phyloP scores from a whole-genome alignment of 2,329 filamentous ascomycete species.

The Microsporum canis region DNA sequence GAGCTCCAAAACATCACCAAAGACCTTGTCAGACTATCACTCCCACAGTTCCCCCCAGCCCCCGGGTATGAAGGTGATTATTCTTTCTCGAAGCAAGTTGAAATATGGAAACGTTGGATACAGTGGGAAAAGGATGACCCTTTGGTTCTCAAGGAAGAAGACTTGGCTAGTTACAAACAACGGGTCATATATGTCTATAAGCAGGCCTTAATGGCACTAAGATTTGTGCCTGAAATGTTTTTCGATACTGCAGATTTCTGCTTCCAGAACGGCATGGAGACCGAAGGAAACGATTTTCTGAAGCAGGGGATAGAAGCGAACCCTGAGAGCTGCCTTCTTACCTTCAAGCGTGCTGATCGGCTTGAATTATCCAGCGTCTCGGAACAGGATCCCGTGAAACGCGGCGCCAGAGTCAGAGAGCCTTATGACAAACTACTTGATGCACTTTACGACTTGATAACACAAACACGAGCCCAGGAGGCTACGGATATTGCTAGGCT shows the following conservation, averaged over 20 bases:
- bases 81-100: conserved; percentile 73
- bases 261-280: conserved; percentile 60
- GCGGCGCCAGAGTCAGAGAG: conserved; percentile 63
- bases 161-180: conserved; percentile 60
- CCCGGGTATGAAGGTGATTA: conserved; percentile 76
- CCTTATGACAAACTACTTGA: conserved; percentile 76
- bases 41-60: conserved; percentile 71
- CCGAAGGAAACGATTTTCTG: conserved; percentile 68
- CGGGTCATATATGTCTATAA: conserved; percentile 85
- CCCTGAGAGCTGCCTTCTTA: conserved; percentile 81
- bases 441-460: conserved; percentile 75
- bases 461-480: conserved; percentile 57
- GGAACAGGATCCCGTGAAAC: conserved; percentile 56
- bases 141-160: conserved; percentile 72
- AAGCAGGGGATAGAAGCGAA: conserved; percentile 76
- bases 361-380: conserved; percentile 67
- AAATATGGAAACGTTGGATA: conserved; percentile 89
- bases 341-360: conserved; percentile 79
- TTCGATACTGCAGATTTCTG: conserved; percentile 90
- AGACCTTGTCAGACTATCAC: conserved; percentile 61
- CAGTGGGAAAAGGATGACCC: conserved; percentile 91
- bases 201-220: conserved; percentile 81
- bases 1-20: conserved; percentile 81
- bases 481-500: conserved; percentile 48
- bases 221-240: conserved; percentile 95